A percentile compares a stretch with the other conserved stretches of the same genome.
phyloP scores from a whole-genome alignment of 2,329 filamentous ascomycete species.

The Fusarium sambucinum region DNA sequence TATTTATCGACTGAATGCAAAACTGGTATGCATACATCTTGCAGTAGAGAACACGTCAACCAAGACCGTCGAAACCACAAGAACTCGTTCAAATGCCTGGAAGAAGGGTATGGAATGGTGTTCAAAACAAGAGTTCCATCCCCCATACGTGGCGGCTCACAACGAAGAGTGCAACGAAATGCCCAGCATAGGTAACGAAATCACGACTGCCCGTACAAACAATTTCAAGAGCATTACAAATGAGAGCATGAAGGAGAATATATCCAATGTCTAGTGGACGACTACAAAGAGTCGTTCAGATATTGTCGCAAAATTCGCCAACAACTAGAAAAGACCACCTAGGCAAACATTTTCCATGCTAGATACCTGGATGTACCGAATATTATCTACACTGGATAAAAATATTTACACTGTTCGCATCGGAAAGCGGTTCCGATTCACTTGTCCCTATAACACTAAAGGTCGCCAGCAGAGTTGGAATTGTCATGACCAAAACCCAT shows the following conservation, averaged over 20 bases:
- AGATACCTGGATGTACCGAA: neutral
- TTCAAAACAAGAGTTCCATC: neutral
- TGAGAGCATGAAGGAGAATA: neutral
- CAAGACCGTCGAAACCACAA: neutral
- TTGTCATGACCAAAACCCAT: no score
- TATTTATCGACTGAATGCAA: neutral
- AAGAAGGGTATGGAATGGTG: neutral
- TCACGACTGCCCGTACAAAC: neutral
- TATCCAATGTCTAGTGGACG: neutral
- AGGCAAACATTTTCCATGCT: neutral
- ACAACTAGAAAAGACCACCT: neutral
- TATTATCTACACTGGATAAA: constrained; percentile 63
- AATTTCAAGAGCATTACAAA: neutral
- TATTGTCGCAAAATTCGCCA: neutral
- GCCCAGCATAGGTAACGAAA: no score
- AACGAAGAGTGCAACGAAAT: neutral
- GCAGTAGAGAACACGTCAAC: neutral
- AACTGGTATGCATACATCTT: neutral
- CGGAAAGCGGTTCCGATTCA: constrained; percentile 63
- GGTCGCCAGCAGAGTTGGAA: constrained; percentile 61
- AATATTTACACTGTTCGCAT: constrained; percentile 72
- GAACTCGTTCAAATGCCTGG: neutral
- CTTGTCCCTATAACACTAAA: constrained; percentile 65
- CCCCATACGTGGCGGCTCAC: neutral
- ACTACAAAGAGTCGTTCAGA: neutral